These are phyloP conservation scores for Exserohilum rostratum DNA, from an alignment of 2,329 filamentous ascomycete genomes.

Conservation along the genomic window DNA sequence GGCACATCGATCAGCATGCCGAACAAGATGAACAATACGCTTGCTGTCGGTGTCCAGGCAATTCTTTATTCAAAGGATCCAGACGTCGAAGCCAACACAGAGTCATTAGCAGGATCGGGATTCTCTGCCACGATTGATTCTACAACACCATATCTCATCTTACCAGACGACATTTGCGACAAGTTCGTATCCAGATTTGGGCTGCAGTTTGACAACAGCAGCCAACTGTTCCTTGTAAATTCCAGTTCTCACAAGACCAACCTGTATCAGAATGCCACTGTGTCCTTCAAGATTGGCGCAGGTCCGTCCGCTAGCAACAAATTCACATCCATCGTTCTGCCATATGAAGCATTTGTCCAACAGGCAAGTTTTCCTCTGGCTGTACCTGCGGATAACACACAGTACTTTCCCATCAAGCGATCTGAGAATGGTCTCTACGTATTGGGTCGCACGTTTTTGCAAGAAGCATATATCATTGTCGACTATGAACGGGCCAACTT, in stretches of 20 bases:
- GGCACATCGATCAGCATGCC: conserved; percentile 29
- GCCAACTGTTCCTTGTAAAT: conserved; percentile 46
- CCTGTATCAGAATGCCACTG: conserved; percentile 29
- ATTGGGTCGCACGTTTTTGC: conserved; percentile 45
- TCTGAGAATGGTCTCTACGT: conserved; percentile 31
- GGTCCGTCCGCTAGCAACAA: conserved; percentile 8
- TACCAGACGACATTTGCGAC: conserved; percentile 46
- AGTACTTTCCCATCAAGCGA: conserved; percentile 43
- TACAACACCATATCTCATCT: conserved; percentile 42
- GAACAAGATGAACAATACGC: conserved; percentile 24
- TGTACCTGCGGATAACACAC: conserved; percentile 11
- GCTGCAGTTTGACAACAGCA: conserved; percentile 40
- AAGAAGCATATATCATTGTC: conserved; percentile 47
- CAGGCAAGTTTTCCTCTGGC: conserved; percentile 16
- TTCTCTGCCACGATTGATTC: conserved; percentile 49
- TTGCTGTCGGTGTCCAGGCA: conserved; percentile 36
- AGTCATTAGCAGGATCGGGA: conserved; percentile 18
- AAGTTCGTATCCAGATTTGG: conserved; percentile 44
- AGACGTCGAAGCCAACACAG: conserved; percentile 10
- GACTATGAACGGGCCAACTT: conserved; percentile 47
- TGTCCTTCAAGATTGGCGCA: conserved; percentile 34
- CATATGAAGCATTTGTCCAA: conserved; percentile 39
- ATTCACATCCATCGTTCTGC: conserved; percentile 31
- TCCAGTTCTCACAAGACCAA: conserved; percentile 30
- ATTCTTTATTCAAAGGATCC: conserved; percentile 29